Percentiles rank a stretch among this genome's conserved stretches.
These are phyloP conservation scores for Lenwebbia sp. DNA, from an alignment of 345 rosid species.

Conservation along the genomic window DNA sequence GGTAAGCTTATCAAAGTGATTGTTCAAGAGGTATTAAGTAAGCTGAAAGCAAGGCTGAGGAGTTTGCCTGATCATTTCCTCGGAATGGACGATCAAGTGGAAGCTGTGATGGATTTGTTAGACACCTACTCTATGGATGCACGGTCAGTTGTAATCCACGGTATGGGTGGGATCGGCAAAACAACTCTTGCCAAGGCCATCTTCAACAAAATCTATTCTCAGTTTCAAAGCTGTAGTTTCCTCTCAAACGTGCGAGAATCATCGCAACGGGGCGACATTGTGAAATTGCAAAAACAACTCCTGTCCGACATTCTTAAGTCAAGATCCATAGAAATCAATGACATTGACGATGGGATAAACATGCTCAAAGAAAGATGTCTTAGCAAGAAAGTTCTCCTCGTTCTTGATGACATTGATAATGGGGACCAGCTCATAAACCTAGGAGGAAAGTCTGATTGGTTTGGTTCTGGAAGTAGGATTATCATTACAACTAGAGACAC, in stretches of 20 bases:
- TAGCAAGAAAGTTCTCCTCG: not conserved
- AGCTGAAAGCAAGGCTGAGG: not conserved
- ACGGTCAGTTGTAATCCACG: not conserved
- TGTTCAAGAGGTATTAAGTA: not conserved
- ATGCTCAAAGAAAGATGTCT: not conserved
- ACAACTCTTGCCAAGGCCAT: constrained; percentile 1
- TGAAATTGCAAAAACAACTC: not conserved
- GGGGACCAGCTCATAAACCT: not conserved
- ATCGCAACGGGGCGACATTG: not conserved
- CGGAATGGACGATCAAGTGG: not conserved
- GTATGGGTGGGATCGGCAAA: constrained; percentile 1
- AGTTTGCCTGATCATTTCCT: not conserved
- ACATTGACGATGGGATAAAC: not conserved
- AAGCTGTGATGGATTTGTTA: not conserved
- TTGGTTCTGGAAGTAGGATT: not conserved
- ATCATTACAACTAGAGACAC: constrained; percentile 2
- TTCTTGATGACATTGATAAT: not conserved
- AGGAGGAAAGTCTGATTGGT: not conserved
- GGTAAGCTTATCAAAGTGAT: not conserved
- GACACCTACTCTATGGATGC: not conserved
- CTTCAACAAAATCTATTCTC: not conserved
- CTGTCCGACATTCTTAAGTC: not conserved
- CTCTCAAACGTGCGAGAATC: not conserved
- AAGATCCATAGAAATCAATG: not conserved
- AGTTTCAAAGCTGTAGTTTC: not conserved